These are phyloP conservation scores for Pichia kudriavzevii DNA, from an alignment of 1,139 yeast genomes.

Conservation along the genomic window DNA sequence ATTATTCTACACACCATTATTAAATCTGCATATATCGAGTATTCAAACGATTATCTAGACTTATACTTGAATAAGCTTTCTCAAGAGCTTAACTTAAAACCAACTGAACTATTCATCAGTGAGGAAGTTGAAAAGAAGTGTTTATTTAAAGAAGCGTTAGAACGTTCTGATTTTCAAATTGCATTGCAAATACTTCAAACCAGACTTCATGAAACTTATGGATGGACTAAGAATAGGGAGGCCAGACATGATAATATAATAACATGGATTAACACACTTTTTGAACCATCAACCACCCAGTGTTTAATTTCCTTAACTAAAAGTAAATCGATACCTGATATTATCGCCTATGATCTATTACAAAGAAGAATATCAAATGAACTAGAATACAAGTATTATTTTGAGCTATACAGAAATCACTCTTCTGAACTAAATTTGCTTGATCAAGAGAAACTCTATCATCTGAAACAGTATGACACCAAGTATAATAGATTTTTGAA, in stretches of 20 bases:
- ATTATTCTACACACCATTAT: conserved; percentile 38
- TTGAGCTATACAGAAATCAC: conserved; percentile 21
- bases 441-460: conserved; percentile 24
- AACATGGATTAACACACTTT: conserved; percentile 26
- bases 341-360: conserved; percentile 26
- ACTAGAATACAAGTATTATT: conserved; percentile 22
- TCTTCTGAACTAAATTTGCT: conserved; percentile 16
- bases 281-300: conserved; percentile 19
- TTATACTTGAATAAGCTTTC: conserved; percentile 3
- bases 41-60: conserved; percentile 25
- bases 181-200: conserved; percentile 19
- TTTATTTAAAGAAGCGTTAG: too few relatives aligned
- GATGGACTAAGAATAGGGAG: conserved; percentile 18
- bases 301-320: conserved; percentile 28
- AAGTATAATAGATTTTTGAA: conserved; percentile 16
- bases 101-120: conserved; percentile 10
- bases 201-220: conserved; percentile 16
- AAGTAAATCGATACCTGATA: conserved; percentile 22
- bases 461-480: conserved; percentile 17
- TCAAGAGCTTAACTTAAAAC: conserved; percentile 7
- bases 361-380: conserved; percentile 25
- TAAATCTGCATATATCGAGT: conserved; percentile 43
- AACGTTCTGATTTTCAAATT: conserved; percentile 11
- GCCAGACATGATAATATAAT: conserved; percentile 20
- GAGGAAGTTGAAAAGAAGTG: too few relatives aligned